A percentile compares a stretch with the other conserved stretches of the same genome.
Evolutionary conservation across 208 protist species (phyloP).

Genomic region (Acanthamoeba royreba): DNA sequence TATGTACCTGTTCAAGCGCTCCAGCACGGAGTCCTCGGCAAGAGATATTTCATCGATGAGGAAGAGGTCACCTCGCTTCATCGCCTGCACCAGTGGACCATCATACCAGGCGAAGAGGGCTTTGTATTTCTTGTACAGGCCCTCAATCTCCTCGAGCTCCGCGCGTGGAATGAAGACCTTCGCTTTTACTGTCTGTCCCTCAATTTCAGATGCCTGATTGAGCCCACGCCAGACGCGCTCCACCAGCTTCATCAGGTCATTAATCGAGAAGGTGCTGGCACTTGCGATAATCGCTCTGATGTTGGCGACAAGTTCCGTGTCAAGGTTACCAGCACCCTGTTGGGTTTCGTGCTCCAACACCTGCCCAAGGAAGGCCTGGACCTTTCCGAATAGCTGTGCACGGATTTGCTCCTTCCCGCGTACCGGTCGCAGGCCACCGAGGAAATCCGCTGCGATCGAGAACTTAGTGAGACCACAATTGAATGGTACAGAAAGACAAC

Average conservation of each 20-base stretch:
- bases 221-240: background rate
- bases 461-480: too few relatives aligned
- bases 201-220: background rate
- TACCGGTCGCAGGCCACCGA: constrained; percentile 82
- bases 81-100: constrained; percentile 97
- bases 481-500: background rate
- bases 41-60: constrained; percentile 99
- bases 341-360: background rate
- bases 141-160: background rate
- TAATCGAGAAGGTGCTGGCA: background rate
- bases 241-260: background rate
- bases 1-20: constrained; percentile 94
- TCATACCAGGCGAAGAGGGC: constrained; percentile 98
- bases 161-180: background rate
- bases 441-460: constrained; percentile 29
- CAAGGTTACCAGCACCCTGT: background rate
- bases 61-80: constrained; percentile 97
- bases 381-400: background rate
- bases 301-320: background rate
- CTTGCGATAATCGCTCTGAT: background rate
- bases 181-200: background rate
- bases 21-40: constrained; percentile 99
- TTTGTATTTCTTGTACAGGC: constrained; percentile 51
- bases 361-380: background rate
- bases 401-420: constrained; percentile 64